phyloP scores from a whole-genome alignment of 2,329 filamentous ascomycete species.

The Cordyceps farinosa region DNA sequence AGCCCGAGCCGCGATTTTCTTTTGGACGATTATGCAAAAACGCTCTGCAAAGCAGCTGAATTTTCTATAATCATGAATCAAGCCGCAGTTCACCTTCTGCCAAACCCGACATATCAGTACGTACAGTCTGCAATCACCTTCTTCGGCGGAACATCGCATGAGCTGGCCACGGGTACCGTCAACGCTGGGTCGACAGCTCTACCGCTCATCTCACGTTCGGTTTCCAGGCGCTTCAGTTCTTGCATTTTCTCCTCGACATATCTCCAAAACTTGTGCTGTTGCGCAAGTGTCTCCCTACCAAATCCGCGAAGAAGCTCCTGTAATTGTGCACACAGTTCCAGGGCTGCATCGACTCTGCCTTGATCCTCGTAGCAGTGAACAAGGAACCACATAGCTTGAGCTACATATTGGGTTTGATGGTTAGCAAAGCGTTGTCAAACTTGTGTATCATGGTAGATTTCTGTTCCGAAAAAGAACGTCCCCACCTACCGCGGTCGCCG shows the following conservation, averaged over 20 bases:
- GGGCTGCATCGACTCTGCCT: conserved; percentile 2
- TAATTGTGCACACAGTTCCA: neutral
- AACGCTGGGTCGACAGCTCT: neutral
- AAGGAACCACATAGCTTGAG: conserved; percentile 10
- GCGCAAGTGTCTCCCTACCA: neutral
- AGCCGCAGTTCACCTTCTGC: too few relatives aligned
- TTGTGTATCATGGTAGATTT: neutral
- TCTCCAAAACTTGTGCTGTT: conserved; percentile 1
- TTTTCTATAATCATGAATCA: too few relatives aligned
- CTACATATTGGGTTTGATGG: neutral
- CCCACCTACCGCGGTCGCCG: neutral
- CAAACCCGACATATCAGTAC: neutral
- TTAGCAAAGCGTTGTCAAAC: neutral
- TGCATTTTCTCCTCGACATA: neutral
- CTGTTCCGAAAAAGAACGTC: neutral
- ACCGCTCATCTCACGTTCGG: neutral
- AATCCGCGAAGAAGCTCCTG: neutral
- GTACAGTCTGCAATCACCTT: neutral
- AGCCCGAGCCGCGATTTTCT: too few relatives aligned
- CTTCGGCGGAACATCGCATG: neutral
- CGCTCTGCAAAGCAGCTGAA: too few relatives aligned
- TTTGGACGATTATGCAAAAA: too few relatives aligned
- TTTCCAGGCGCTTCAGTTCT: neutral
- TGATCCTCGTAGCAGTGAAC: conserved; percentile 11
- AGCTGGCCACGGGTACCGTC: too few relatives aligned